A percentile compares a stretch with the other conserved stretches of the same genome.
Conservation (phyloP, 2,329 filamentous ascomycete species). For the Colletotrichum theobromicola region DNA sequence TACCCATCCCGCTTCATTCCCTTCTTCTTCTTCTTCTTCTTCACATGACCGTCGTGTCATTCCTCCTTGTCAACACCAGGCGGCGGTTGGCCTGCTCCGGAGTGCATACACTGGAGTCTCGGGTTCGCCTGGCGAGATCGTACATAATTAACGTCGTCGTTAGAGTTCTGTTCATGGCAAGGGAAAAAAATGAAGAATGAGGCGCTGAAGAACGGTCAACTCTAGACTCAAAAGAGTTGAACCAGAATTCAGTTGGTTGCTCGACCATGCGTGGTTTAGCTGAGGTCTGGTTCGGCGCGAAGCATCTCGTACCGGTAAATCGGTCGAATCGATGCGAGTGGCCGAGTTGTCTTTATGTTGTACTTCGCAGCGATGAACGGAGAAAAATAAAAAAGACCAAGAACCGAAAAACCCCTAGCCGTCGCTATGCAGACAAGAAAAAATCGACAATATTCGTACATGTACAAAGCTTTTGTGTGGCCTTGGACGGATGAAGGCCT, state of each 20-base stretch:
- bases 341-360: slow-evolving; percentile 13
- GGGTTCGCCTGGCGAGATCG: not conserved
- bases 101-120: not conserved
- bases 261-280: not conserved
- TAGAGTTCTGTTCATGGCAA: not conserved
- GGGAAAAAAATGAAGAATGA: slow-evolving; percentile 5
- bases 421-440: slow-evolving; percentile 26
- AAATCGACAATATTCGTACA: slow-evolving; percentile 25
- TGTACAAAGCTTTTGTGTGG: slow-evolving; percentile 16
- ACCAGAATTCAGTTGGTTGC: not conserved
- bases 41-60: slow-evolving; percentile 5
- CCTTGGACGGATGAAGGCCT: not conserved
- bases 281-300: not conserved
- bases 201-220: not conserved
- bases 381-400: not conserved
- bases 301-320: not conserved
- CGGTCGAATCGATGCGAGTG: not conserved
- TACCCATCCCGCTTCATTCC: not conserved
- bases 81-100: not conserved
- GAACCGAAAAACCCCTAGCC: slow-evolving; percentile 15
- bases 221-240: not conserved
- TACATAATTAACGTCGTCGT: slow-evolving; percentile 7
- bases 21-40: not conserved
- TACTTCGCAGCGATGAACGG: slow-evolving; percentile 7
- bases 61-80: not conserved